Evolutionary conservation across 805 yeast genomes (phyloP), one percentile per base, ranked within the genome.

Genomic region (Priceomyces haplophilus): DNA sequence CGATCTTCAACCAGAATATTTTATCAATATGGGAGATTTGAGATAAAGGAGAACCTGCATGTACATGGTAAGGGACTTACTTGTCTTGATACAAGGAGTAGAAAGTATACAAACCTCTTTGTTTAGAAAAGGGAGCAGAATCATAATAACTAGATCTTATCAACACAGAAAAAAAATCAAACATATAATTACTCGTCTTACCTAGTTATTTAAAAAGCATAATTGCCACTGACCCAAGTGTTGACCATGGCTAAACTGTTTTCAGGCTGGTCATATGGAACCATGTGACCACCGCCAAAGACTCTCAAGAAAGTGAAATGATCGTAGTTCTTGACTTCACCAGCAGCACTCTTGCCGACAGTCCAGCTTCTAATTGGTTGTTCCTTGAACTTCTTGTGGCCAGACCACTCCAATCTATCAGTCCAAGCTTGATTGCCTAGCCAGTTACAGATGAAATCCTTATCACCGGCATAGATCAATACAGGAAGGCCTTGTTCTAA

Each of bases 281-380:
- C 96, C 97, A 90, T 89, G 67, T 90, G 97, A 19, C 97, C 97
- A 42, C 91, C 97, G 46, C 80, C 93, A 57, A 74, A 89, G 7
- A 89, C 80, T 64, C 96, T 78, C 65, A 88, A 73, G 72, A 83
- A 90, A 4, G 96, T 85, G 53, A 90, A 80, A 49, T 79, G 75
- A 40, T 83, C 81, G 51, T 71, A 77, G 57, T 79, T 83, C 73
- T 88, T 88, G 19, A 82, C 83, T 53, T 84, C 80, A 49, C 97
- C 97, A 34, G 80, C 77, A 32, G 53, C 50, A 41, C 51, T 52
- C 51, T 59, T 62, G 42, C 61, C 64, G 20, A 65, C 69, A 25
- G 45, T 56, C 79, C 78, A 81, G 34, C 69, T 62, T 47, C 56
- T 63, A 47, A 72, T 49, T 27, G 72, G 68, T 42, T 65, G 67